Evolutionary conservation across 805 yeast species (phyloP).

Genomic region (Peterozyma xylosa): DNA sequence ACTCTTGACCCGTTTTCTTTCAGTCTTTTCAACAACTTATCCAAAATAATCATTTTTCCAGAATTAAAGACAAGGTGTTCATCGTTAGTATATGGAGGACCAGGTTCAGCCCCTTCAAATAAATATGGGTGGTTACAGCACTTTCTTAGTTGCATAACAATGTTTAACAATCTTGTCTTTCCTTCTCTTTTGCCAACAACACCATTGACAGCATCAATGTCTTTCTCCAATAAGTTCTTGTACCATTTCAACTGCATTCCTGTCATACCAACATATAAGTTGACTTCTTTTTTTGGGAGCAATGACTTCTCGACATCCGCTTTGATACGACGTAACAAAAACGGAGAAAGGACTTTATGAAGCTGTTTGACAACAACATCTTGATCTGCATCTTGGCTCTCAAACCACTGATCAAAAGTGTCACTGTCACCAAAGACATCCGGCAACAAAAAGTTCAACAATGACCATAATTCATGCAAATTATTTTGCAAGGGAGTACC

Average conservation of each 20-base stretch:
- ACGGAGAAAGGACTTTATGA: slow-evolving; percentile 84
- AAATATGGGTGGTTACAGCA: slow-evolving; percentile 97
- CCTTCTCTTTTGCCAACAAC: slow-evolving; percentile 92
- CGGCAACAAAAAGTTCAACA: slow-evolving; percentile 81
- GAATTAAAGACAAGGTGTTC: slow-evolving; percentile 88
- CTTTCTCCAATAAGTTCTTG: slow-evolving; percentile 79
- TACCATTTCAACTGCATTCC: slow-evolving; percentile 95
- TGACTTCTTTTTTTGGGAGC: slow-evolving; percentile 84
- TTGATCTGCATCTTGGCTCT: slow-evolving; percentile 45
- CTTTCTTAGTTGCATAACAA: slow-evolving; percentile 93
- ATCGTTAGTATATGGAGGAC: slow-evolving; percentile 94
- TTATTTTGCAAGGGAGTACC: slow-evolving; percentile 97
- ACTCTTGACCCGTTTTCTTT: slow-evolving; percentile 80
- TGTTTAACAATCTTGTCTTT: slow-evolving; percentile 82
- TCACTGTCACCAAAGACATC: slow-evolving; percentile 92
- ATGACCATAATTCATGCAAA: slow-evolving; percentile 93
- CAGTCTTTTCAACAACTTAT: slow-evolving; percentile 68
- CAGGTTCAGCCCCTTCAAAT: slow-evolving; percentile 99
- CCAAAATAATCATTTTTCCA: slow-evolving; percentile 86
- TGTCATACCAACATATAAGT: slow-evolving; percentile 89
- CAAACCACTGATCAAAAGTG: slow-evolving; percentile 88
- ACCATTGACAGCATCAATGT: slow-evolving; percentile 94
- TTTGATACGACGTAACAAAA: slow-evolving; percentile 81
- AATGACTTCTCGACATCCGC: slow-evolving; percentile 89
- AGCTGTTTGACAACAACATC: slow-evolving; percentile 82